Evolutionary conservation across 2,329 filamentous ascomycete genomes (phyloP), one percentile per base, ranked within the genome.

Genomic region (Penicillium griseofulvum): DNA sequence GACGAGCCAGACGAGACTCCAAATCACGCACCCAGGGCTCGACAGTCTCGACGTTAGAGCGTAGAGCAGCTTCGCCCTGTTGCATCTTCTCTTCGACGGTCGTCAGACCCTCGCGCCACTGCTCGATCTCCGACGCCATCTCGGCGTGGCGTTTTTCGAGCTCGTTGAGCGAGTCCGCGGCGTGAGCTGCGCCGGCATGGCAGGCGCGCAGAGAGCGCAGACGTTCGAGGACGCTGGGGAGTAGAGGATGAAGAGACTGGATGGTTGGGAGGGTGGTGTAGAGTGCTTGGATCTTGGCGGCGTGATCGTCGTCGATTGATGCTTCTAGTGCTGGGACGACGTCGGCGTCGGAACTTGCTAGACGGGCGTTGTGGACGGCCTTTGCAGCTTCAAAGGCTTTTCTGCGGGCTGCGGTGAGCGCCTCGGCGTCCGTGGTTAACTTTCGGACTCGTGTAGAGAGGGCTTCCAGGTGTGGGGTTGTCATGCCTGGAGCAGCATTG

Each of bases 201-300:
- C 97, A 87, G 14, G 87, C 85, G 55, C 90, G 83, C 53, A 99
- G 79, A 9, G 91, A 95, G 55, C 92, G 83, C 48, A 99, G 78
- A 26, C 94, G 84, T 66, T 97, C 91, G 11, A 99, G 80, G 10
- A 97, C 80, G 5, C 90, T 84, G 1, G 94, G 93, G 4, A 99
- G 81, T 17, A 96, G 81, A 1, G 94, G 94, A 6, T 90, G 83
- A 8, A 99, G 80, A 54, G 83, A 89, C 73, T 96, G 91, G 55
- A 99, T 94, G 0, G 90, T 94, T 1, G 91, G 88, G 16, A 99
- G 78, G 3, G 91, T 90, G 1, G 89, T 88, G 73, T 97, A 97
- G 5, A 99, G 83, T 1, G 92, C 90, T 62, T 96, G 94, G 71
- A 99, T 89, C 71, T 96, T 96, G 50, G 89, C 82, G 38, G 86